phyloP scores from a whole-genome alignment of 2,329 filamentous ascomycete genomes.

The Shiraia bambusicola region DNA sequence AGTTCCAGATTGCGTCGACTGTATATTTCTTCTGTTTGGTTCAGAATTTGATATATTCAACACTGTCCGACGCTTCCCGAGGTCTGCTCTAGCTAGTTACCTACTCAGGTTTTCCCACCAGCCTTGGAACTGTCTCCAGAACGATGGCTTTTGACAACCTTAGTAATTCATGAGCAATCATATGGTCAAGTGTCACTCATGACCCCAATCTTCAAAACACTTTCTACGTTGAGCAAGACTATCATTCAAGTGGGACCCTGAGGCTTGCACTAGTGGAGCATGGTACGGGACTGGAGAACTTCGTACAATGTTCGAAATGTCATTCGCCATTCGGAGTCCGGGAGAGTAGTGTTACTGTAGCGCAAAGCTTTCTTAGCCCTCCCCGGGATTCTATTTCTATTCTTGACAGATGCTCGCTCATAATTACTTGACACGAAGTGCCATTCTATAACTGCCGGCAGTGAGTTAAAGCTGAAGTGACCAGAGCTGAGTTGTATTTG shows the following conservation, averaged over 20 bases:
- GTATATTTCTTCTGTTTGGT: slow-evolving; percentile 9
- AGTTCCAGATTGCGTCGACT: slow-evolving; percentile 26
- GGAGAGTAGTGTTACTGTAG: too few relatives aligned
- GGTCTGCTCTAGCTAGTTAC: not conserved
- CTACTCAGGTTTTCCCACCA: too few relatives aligned
- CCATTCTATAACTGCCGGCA: too few relatives aligned
- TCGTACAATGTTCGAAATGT: slow-evolving; percentile 6
- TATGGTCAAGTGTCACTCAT: slow-evolving; percentile 2
- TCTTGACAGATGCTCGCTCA: too few relatives aligned
- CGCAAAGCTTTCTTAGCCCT: too few relatives aligned
- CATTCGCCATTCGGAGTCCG: slow-evolving; percentile 2
- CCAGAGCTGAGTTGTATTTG: not conserved
- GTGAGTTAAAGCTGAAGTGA: too few relatives aligned
- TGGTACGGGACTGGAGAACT: slow-evolving; percentile 12
- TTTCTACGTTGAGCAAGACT: slow-evolving; percentile 13
- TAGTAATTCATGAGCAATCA: not conserved
- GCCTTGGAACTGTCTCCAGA: not conserved
- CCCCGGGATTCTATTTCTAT: too few relatives aligned
- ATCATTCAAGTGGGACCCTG: slow-evolving; percentile 28
- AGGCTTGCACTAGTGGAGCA: slow-evolving; percentile 30
- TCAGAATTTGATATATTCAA: slow-evolving; percentile 5
- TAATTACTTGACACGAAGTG: too few relatives aligned
- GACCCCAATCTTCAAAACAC: slow-evolving; percentile 9
- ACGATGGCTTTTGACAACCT: not conserved
- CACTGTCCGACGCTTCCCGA: not conserved